These are phyloP conservation scores for Alternaria arbusti DNA, from an alignment of 2,329 filamentous ascomycete species.

Conservation along the genomic window DNA sequence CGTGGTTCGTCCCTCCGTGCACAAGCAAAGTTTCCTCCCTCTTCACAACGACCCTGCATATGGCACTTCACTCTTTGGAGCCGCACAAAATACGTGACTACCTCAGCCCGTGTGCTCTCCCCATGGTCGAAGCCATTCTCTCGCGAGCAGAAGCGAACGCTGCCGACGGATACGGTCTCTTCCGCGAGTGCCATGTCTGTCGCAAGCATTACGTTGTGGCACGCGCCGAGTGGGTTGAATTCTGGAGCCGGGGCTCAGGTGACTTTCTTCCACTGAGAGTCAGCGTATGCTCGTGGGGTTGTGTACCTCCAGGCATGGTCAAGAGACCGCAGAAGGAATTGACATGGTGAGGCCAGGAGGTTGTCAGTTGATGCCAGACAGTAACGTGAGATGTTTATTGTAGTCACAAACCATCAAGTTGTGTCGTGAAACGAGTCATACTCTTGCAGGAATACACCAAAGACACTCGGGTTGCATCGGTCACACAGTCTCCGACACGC, in stretches of 20 bases:
- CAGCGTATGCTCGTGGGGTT: conserved; percentile 42
- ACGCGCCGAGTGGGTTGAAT: conserved; percentile 42
- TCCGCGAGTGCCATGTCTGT: conserved; percentile 36
- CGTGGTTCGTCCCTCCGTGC: conserved; percentile 24
- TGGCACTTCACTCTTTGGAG: conserved; percentile 10
- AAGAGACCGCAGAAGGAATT: conserved; percentile 15
- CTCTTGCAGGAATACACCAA: background rate
- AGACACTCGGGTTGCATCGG: background rate
- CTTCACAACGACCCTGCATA: conserved; percentile 18
- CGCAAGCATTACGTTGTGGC: conserved; percentile 35
- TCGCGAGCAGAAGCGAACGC: conserved; percentile 17
- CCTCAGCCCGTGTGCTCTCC: background rate
- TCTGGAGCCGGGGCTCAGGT: conserved; percentile 22
- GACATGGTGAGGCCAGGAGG: conserved; percentile 3
- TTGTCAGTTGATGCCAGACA: background rate
- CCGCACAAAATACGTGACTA: background rate
- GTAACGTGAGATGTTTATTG: background rate
- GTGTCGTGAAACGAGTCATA: background rate
- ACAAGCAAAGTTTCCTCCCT: conserved; percentile 21
- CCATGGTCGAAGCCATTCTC: conserved; percentile 19
- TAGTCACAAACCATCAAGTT: background rate
- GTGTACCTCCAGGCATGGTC: conserved; percentile 31
- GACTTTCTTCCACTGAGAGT: conserved; percentile 30
- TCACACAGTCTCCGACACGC: background rate
- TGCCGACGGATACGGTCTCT: conserved; percentile 20